Base-by-base conservation (phyloP, 169 alveolate genomes). In the Plasmodium cynomolgi region DNA sequence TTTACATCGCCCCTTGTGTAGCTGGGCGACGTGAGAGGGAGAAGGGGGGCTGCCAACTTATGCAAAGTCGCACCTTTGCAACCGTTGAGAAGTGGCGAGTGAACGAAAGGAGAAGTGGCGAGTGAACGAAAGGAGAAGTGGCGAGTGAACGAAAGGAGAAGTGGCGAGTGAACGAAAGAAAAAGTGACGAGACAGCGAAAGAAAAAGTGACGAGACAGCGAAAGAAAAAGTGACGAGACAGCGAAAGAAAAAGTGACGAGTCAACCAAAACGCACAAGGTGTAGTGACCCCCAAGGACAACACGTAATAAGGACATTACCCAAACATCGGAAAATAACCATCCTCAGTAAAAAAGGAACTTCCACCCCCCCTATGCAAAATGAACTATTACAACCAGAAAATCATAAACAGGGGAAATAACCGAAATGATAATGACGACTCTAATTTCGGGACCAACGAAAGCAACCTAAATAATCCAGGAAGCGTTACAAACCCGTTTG, bases 351-450 rank as follows among this genome's bases (percentile, higher is more conserved):
- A 37, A 37, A 33, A 79, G 54, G 11, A 23, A 77, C 5, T 37
- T 6, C 44, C 44, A 37, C 72, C 75, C 75, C 0, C 11, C 11
- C 75, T 62, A 2, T n/a, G 75, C 75, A 84, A 72, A 84, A 86
- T 86, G 93, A 88, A 68, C 50, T 88, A 79, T 71, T 88, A 77
- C 54, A 88, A 26, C 54, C 82, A 88, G 73, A 79, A 80, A 33
- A 56, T 88, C 29, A 88, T 73, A 11, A 88, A 88, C 54, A 58
- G 94, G 34, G 73, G 68, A 44, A 88, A 62, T 68, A 79, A 74
- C 39, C 50, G 80, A 74, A 85, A 85, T 44, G 93, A 84, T 37
- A 74, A 74, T 73, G 81, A 47, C 3, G 81, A 73, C 9, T 17
- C 73, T 26, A 84, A 37, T 84, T 33, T 33, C 56, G 84, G 29